Base-by-base conservation (phyloP, 2,329 filamentous ascomycete genomes). In the Paecilomyces variotii region DNA sequence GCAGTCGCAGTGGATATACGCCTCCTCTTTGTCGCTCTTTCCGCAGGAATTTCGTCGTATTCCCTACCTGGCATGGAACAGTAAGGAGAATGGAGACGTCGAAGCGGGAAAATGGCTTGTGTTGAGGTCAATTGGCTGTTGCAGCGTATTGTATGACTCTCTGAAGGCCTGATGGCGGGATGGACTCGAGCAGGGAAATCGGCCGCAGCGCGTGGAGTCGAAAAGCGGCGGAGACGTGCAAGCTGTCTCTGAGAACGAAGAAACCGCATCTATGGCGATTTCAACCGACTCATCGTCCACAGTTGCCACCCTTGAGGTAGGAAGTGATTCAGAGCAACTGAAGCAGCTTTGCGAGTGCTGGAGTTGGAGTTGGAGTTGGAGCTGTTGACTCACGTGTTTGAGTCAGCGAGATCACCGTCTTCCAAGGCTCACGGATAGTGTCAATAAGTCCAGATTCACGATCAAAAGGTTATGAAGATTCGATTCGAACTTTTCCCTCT, bases 21-120 rank as follows among this genome's bases (percentile, higher is more conserved):
- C 60, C 70, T 67, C 57, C 68, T 69, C 61, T 75, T 76, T 28
- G 32, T 62, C 52, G 66, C 62, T 62, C 67, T 67, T 58, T 68
- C 65, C 24, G 63, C 57, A 52, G 58, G 61, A 54, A 60, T 61
- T 12, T 59, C 56, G 58, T 62, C 60, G 35, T 50, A 54, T 59
- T 65, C 58, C 25, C 60, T 63, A 57, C 56, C 61, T 57, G 63
- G 66, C 71, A 74, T 73, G 64, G 61, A 68, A 67, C 25, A 55
- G 53, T 53, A 55, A 59, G 24, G 11, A 7, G 12, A 10, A 25
- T 30, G 27, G 9, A 19, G 54, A 26, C 5, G 19, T 2, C 39
- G 39, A 4, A 45, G 50, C 1, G 50, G 50, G 59, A 56, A 56
- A 55, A 57, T 54, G 28, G 49, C 51, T 58, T n/a, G 58, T 53